phyloP scores from a whole-genome alignment of 2,329 filamentous ascomycete species.

The Paraphoma chrysanthemicola region DNA sequence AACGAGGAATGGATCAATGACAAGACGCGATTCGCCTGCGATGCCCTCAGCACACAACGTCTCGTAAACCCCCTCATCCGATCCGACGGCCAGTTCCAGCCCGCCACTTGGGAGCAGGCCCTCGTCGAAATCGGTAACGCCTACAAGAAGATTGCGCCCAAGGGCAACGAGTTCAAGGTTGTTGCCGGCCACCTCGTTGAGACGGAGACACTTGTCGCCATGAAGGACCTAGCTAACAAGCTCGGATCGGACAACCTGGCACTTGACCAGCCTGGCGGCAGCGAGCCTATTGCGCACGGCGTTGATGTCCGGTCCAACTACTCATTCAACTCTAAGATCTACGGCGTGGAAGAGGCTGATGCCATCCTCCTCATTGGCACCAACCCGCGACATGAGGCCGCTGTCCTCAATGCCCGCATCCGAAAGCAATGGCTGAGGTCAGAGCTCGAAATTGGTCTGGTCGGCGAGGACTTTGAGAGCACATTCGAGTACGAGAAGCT shows the following conservation, averaged over 20 bases:
- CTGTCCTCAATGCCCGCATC: conserved; percentile 94
- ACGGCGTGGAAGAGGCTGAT: conserved; percentile 92
- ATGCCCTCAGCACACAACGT: conserved; percentile 94
- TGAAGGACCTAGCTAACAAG: conserved; percentile 97
- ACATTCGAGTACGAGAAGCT: conserved; percentile 96
- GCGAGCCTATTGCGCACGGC: conserved; percentile 85
- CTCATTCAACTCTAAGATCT: conserved; percentile 94
- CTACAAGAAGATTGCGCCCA: conserved; percentile 78
- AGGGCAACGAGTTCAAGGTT: conserved; percentile 94
- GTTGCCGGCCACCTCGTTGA: conserved; percentile 91
- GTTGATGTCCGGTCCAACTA: conserved; percentile 94
- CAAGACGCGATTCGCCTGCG: conserved; percentile 95
- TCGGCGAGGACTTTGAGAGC: conserved; percentile 89
- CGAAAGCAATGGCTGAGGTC: conserved; percentile 97
- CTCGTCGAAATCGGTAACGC: conserved; percentile 84
- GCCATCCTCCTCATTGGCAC: conserved; percentile 90
- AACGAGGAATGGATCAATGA: conserved; percentile 99
- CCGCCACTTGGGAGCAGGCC: conserved; percentile 94
- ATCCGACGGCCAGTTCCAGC: conserved; percentile 87
- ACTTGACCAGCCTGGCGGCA: conserved; percentile 86
- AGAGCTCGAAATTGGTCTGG: conserved; percentile 88
- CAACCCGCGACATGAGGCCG: conserved; percentile 94
- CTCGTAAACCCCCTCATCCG: conserved; percentile 91
- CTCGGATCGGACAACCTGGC: conserved; percentile 96
- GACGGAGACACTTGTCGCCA: conserved; percentile 90